Percentiles rank a stretch among this genome's conserved stretches.
Conservation (phyloP, 2,329 filamentous ascomycete species). For the Didymellaceae sp. region DNA sequence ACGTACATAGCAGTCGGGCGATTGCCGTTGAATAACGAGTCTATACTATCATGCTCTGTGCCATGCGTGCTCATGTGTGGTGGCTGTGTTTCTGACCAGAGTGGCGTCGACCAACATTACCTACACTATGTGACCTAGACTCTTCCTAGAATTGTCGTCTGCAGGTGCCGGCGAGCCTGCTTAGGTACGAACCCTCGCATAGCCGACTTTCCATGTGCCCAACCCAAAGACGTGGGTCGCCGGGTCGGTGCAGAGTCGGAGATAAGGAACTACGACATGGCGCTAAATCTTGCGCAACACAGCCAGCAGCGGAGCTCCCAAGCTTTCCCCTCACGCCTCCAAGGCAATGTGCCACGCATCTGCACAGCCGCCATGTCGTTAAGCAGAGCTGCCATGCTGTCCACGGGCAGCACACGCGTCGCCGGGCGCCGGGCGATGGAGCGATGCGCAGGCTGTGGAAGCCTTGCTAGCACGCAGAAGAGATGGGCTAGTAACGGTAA, state of each 20-base stretch:
- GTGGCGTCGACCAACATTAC: too few species aligned
- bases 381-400: constrained; percentile 31
- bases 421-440: constrained; percentile 3
- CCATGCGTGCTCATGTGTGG: too few species aligned
- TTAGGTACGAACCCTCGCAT: neutral
- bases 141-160: too few species aligned
- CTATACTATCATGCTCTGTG: neutral
- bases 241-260: constrained; percentile 4
- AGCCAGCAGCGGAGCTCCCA: neutral
- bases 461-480: constrained; percentile 33
- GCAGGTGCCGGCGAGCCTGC: too few species aligned
- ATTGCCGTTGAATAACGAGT: neutral
- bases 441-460: constrained; percentile 8
- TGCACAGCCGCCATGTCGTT: constrained; percentile 39
- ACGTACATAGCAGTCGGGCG: constrained; percentile 3
- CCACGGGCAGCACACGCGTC: constrained; percentile 7
- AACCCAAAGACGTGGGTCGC: neutral
- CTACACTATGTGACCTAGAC: too few species aligned
- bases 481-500: constrained; percentile 48
- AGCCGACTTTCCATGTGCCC: too few species aligned
- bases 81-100: too few species aligned
- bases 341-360: constrained; percentile 22
- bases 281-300: constrained; percentile 17
- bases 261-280: constrained; percentile 7
- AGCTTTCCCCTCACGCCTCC: constrained; percentile 22